phyloP scores from a whole-genome alignment of 345 rosid genomes.

The Boechera retrofracta region DNA sequence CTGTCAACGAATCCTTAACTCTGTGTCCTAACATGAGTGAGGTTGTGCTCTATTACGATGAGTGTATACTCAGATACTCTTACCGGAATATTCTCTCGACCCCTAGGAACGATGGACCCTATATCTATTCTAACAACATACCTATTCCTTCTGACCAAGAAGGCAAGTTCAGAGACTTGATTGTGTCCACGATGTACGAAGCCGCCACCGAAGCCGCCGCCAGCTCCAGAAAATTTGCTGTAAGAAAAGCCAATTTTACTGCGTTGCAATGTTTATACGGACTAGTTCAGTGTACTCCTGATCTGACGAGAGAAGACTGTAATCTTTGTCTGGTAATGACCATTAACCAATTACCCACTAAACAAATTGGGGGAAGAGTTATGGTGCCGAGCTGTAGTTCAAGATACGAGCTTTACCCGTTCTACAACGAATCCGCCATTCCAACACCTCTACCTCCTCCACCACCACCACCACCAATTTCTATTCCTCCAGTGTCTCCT shows the following conservation, averaged over 20 bases:
- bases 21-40: no score
- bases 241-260: not conserved
- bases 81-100: no score
- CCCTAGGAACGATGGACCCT: no score
- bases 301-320: constrained; percentile 43
- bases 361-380: constrained; percentile 39
- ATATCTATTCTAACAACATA: no score
- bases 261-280: constrained; percentile 29
- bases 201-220: not conserved
- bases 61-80: no score
- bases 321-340: constrained; percentile 26
- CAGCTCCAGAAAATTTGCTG: constrained; percentile 39
- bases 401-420: constrained; percentile 40
- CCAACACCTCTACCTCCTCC: not conserved
- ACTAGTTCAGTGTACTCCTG: constrained; percentile 59
- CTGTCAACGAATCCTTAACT: no score
- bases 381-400: constrained; percentile 43
- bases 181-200: not conserved
- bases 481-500: constrained; percentile 32
- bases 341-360: not conserved
- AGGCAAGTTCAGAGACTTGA: no score
- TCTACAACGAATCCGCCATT: constrained; percentile 34
- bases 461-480: not conserved
- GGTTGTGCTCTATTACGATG: no score
- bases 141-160: no score